Conservation (phyloP, 2,329 filamentous ascomycete genomes). For the Chalara sp. region DNA sequence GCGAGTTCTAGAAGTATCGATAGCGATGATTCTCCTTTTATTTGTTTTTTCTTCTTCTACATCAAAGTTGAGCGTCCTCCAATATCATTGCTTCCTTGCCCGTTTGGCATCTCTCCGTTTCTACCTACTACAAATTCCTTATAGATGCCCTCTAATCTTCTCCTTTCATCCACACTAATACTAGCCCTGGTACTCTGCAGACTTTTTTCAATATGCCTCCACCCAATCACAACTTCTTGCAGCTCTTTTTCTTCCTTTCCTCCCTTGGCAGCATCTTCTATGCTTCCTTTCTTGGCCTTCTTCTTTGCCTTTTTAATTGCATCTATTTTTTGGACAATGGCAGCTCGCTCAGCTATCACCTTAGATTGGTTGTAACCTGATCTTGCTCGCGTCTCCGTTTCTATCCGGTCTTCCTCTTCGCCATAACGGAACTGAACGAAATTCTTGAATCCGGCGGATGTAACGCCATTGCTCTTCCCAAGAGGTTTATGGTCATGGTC, state of each 20-base stretch:
- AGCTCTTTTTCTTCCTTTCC: conserved; percentile 38
- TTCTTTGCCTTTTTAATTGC: conserved; percentile 66
- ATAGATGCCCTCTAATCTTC: conserved; percentile 74
- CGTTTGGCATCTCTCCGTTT: conserved; percentile 92
- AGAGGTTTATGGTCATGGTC: conserved; percentile 27
- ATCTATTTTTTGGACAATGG: conserved; percentile 75
- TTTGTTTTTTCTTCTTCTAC: conserved; percentile 29
- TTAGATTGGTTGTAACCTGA: conserved; percentile 44
- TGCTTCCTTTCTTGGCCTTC: conserved; percentile 21
- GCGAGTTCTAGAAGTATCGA: too few relatives aligned
- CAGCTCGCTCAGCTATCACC: conserved; percentile 66
- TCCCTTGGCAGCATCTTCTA: conserved; percentile 10
- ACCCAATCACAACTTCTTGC: conserved; percentile 73
- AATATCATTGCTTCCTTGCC: conserved; percentile 85
- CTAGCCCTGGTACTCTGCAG: conserved; percentile 73
- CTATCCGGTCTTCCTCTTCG: conserved; percentile 41
- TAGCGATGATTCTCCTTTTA: background rate
- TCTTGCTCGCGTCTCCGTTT: conserved; percentile 31
- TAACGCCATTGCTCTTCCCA: conserved; percentile 19
- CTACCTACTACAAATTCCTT: conserved; percentile 86
- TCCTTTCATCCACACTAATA: conserved; percentile 72
- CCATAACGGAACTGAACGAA: conserved; percentile 86
- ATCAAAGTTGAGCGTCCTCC: conserved; percentile 90
- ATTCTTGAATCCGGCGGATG: conserved; percentile 34
- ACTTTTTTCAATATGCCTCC: conserved; percentile 75